These are phyloP conservation scores for Cordyceps farinosa DNA, from an alignment of 2,329 filamentous ascomycete species.

Conservation along the genomic window DNA sequence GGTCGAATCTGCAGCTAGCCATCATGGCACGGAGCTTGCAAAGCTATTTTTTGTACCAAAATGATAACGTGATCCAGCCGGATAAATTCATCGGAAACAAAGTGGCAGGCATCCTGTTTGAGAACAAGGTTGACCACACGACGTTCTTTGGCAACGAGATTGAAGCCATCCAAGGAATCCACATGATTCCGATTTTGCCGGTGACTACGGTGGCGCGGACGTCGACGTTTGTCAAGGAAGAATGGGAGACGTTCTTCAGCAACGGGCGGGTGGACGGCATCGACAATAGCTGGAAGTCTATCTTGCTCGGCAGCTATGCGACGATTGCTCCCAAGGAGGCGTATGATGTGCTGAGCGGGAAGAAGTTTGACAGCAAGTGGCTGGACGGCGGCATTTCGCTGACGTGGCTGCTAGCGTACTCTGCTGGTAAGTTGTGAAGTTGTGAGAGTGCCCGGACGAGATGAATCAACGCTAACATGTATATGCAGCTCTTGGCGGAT, in stretches of 20 bases:
- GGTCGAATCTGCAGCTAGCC: constrained; percentile 78
- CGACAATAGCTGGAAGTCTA: constrained; percentile 77
- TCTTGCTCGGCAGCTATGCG: constrained; percentile 79
- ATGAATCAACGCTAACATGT: not conserved
- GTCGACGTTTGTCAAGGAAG: constrained; percentile 68
- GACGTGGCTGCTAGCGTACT: constrained; percentile 81
- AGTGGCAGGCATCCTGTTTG: constrained; percentile 69
- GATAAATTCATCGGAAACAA: constrained; percentile 77
- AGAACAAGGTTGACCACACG: constrained; percentile 92
- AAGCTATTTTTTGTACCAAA: constrained; percentile 77
- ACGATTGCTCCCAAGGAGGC: constrained; percentile 67
- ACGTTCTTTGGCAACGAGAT: constrained; percentile 78
- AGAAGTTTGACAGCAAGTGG: constrained; percentile 63
- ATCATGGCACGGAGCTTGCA: constrained; percentile 70
- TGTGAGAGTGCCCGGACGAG: not conserved
- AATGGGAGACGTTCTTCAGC: constrained; percentile 78
- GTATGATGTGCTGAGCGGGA: constrained; percentile 70
- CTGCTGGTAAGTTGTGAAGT: constrained; percentile 60
- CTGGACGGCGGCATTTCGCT: constrained; percentile 78
- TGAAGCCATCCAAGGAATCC: constrained; percentile 73
- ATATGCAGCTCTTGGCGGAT: constrained; percentile 6
- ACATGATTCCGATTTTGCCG: constrained; percentile 76
- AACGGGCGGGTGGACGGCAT: constrained; percentile 62
- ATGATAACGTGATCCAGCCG: constrained; percentile 67
- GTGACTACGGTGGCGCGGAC: constrained; percentile 64